A percentile compares a stretch with the other conserved stretches of the same genome.
phyloP scores from a whole-genome alignment of 140 eudicot species.

The Bidens hawaiensis region DNA sequence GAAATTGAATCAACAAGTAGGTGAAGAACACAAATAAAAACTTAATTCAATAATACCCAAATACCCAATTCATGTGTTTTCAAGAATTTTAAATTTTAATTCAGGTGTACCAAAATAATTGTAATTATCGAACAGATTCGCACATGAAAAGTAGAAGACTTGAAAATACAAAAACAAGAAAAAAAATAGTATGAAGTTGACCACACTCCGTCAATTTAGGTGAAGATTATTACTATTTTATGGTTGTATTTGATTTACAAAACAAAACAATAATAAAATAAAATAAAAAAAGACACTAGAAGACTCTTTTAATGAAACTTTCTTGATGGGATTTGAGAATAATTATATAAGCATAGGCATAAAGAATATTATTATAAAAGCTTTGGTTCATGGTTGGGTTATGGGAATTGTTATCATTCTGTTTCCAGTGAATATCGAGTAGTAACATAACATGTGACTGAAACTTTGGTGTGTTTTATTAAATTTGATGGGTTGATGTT shows the following conservation, averaged over 20 bases:
- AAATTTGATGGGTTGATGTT: too few species aligned
- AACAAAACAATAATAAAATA: background rate
- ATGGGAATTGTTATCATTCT: conserved; percentile 24
- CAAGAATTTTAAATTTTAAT: conserved; percentile 1
- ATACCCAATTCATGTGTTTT: too few species aligned
- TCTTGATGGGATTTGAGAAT: too few species aligned
- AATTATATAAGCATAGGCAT: too few species aligned
- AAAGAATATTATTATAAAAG: conserved; percentile 1
- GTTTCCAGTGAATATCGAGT: conserved; percentile 17
- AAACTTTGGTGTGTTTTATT: too few species aligned
- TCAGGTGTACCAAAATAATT: background rate
- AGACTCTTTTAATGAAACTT: too few species aligned
- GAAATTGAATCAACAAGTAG: conserved; percentile 2
- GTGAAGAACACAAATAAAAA: too few species aligned
- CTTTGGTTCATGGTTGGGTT: background rate
- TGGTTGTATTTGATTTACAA: too few species aligned
- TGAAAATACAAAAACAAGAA: too few species aligned
- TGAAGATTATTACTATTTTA: background rate
- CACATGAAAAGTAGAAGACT: conserved; percentile 19
- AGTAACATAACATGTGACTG: too few species aligned
- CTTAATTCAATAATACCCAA: conserved; percentile 1
- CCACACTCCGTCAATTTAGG: conserved; percentile 34
- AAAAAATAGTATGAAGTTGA: conserved; percentile 7
- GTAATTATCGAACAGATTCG: background rate
- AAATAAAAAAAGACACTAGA: conserved; percentile 3